A percentile compares a stretch with the other conserved stretches of the same genome.
Evolutionary conservation across 768 basidiomycete genomes (phyloP).

Genomic region (Leucocoprinus birnbaumii): DNA sequence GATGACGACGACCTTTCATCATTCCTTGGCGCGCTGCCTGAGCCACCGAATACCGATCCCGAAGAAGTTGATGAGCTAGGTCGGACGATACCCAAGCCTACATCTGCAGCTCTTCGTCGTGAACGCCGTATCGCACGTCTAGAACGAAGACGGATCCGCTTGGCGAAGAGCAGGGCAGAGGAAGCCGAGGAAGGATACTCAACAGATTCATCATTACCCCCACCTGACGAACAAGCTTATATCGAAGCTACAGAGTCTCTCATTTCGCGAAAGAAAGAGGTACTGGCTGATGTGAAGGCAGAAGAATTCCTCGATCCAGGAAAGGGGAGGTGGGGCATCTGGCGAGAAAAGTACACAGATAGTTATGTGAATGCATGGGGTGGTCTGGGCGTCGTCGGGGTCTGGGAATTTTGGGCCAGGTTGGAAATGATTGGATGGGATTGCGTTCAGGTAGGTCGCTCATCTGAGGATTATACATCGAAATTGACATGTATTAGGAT

Average conservation of each 20-base stretch:
- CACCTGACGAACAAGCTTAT: constrained; percentile 71
- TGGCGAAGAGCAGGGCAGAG: constrained; percentile 20
- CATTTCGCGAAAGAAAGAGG: constrained; percentile 41
- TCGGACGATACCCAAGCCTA: constrained; percentile 43
- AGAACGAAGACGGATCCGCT: constrained; percentile 49
- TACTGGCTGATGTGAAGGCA: constrained; percentile 81
- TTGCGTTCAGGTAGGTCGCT: constrained; percentile 64
- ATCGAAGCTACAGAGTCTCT: constrained; percentile 58
- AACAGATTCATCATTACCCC: constrained; percentile 74
- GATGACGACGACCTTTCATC: constrained; percentile 77
- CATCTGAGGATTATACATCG: constrained; percentile 56
- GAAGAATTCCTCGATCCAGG: constrained; percentile 82
- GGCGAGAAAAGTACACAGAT: constrained; percentile 77
- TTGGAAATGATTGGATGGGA: constrained; percentile 88
- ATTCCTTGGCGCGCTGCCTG: constrained; percentile 56
- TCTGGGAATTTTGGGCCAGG: constrained; percentile 95
- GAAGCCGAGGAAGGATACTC: constrained; percentile 79
- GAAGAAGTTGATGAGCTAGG: constrained; percentile 65
- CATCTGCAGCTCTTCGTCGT: constrained; percentile 41
- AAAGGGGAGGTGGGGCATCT: constrained; percentile 60
- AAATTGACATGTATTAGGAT: constrained; percentile 61
- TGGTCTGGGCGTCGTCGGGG: constrained; percentile 79
- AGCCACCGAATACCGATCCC: constrained; percentile 6
- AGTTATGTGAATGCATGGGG: constrained; percentile 91
- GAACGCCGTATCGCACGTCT: constrained; percentile 59